phyloP scores from a whole-genome alignment of 305 asterid species.

The Solanum hybrid region DNA sequence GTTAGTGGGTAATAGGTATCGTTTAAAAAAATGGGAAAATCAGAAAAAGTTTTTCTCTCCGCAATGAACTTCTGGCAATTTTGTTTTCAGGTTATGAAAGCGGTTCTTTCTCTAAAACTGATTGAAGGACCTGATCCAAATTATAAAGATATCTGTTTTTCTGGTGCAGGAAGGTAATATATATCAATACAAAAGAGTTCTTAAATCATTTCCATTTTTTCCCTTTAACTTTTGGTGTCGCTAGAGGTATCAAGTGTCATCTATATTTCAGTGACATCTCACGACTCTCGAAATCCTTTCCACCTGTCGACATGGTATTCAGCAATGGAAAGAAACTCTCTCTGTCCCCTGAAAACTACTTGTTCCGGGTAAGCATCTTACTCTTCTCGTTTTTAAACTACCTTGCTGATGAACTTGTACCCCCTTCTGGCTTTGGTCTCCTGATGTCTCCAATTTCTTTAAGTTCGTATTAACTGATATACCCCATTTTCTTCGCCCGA shows the following conservation, averaged over 20 bases:
- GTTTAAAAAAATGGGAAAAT: not conserved
- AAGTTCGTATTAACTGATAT: conserved; percentile 8
- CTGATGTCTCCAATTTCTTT: not conserved
- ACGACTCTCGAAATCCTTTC: conserved; percentile 61
- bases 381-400: not conserved
- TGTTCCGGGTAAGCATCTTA: conserved; percentile 68
- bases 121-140: conserved; percentile 85
- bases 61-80: not conserved
- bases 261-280: conserved; percentile 59
- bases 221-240: not conserved
- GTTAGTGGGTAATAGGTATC: not conserved
- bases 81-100: conserved; percentile 49
- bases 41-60: not conserved
- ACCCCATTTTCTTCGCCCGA: not conserved
- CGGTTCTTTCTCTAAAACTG: conserved; percentile 52
- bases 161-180: conserved; percentile 87
- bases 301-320: conserved; percentile 84
- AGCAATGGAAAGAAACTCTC: conserved; percentile 69
- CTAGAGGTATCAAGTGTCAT: not conserved
- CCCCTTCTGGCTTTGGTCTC: not conserved
- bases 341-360: conserved; percentile 86
- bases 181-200: not conserved
- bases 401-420: not conserved
- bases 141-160: conserved; percentile 82
- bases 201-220: not conserved